Conservation (phyloP, 345 rosid species). For the Eucalyptus sp. region DNA sequence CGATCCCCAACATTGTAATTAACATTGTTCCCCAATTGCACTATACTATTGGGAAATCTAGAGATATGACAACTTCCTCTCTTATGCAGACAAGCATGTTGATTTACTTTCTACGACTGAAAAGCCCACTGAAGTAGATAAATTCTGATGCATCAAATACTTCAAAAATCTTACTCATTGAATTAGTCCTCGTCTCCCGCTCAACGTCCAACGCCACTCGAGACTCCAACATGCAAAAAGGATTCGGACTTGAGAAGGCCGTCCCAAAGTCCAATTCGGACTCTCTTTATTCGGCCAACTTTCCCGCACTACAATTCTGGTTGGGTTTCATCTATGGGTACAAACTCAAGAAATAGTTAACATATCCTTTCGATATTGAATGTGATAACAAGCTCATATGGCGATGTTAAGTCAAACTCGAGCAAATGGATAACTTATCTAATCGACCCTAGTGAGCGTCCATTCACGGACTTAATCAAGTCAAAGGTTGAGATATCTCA, state of each 20-base stretch:
- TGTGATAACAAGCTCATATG: not conserved
- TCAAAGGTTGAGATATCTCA: not conserved
- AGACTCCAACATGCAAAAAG: not conserved
- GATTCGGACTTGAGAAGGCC: not conserved
- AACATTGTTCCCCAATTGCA: not conserved
- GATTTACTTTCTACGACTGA: not conserved
- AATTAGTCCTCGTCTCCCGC: not conserved
- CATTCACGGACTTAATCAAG: not conserved
- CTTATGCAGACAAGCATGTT: not conserved
- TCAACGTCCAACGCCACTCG: not conserved
- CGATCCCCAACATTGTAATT: too few species aligned
- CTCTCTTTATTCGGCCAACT: not conserved
- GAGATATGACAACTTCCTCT: not conserved
- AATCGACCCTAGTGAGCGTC: not conserved
- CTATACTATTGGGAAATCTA: not conserved
- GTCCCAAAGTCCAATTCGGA: not conserved
- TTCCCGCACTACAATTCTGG: not conserved
- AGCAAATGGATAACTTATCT: not conserved
- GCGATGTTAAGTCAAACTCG: not conserved
- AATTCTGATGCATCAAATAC: not conserved
- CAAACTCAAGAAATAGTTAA: not conserved
- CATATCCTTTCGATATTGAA: not conserved
- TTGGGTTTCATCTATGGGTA: not conserved
- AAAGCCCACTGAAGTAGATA: not conserved
- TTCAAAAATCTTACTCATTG: not conserved